Evolutionary conservation across 495 filamentous ascomycete genomes (phyloP).

Genomic region (Penicillium subrubescens): DNA sequence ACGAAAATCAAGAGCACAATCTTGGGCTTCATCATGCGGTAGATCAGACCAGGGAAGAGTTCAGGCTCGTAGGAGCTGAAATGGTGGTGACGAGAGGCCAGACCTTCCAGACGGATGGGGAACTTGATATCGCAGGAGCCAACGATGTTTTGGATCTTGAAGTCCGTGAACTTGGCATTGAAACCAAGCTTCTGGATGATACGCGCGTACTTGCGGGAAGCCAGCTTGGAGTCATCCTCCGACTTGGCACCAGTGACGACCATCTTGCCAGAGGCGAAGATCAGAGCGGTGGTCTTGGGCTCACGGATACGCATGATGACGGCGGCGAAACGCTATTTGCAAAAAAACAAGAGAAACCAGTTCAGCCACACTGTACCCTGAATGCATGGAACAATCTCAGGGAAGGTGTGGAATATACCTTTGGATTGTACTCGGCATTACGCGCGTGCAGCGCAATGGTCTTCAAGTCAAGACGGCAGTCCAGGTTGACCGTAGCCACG

Average conservation of each 20-base stretch:
- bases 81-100: slow-evolving; percentile 95
- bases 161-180: slow-evolving; percentile 99
- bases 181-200: slow-evolving; percentile 99
- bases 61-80: slow-evolving; percentile 99
- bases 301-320: slow-evolving; percentile 99
- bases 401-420: slow-evolving; percentile 65
- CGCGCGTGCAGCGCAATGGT: slow-evolving; percentile 97
- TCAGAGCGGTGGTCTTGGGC: slow-evolving; percentile 95
- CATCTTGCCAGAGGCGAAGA: slow-evolving; percentile 99
- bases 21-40: slow-evolving; percentile 99
- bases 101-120: slow-evolving; percentile 93
- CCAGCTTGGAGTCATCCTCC: slow-evolving; percentile 96
- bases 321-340: slow-evolving; percentile 92
- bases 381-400: slow-evolving; percentile 38
- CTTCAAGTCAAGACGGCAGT: slow-evolving; percentile 97
- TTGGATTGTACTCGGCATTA: slow-evolving; percentile 98
- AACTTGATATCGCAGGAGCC: slow-evolving; percentile 99
- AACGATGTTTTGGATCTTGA: slow-evolving; percentile 99
- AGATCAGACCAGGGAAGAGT: slow-evolving; percentile 98
- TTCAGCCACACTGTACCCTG: slow-evolving; percentile 51
- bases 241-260: slow-evolving; percentile 99
- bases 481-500: slow-evolving; percentile 98
- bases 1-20: slow-evolving; percentile 99
- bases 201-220: slow-evolving; percentile 95
- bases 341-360: slow-evolving; percentile 36